Evolutionary conservation across 1,284 basidiomycete species (phyloP).

Genomic region (Quambalaria eucalypti): DNA sequence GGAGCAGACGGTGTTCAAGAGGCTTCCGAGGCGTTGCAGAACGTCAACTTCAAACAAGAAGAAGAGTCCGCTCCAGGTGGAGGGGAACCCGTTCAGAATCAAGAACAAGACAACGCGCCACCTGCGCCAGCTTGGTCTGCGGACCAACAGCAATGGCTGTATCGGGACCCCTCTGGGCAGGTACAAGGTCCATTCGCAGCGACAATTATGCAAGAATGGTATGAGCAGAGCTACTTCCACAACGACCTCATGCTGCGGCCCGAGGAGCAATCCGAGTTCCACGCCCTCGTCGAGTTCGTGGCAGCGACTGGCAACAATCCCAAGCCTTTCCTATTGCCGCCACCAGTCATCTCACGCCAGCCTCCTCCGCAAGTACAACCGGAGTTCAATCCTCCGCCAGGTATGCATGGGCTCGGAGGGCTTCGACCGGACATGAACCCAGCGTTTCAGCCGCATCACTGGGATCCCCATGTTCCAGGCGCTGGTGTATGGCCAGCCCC

Average conservation of each 20-base stretch:
- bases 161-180: conserved; percentile 78
- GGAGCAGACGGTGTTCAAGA: not conserved
- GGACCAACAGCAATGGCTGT: conserved; percentile 74
- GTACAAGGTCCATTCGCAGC: conserved; percentile 91
- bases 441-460: not conserved
- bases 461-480: too few species aligned
- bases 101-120: not conserved
- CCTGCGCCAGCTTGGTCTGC: conserved; percentile 45
- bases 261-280: conserved; percentile 48
- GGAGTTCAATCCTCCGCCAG: too few species aligned
- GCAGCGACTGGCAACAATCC: conserved; percentile 38
- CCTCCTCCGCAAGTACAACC: not conserved
- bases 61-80: not conserved
- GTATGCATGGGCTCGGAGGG: too few species aligned
- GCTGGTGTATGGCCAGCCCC: not conserved
- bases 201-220: conserved; percentile 92
- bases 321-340: conserved; percentile 46
- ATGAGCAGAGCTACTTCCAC: conserved; percentile 81
- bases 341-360: conserved; percentile 1
- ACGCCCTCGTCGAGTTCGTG: conserved; percentile 46
- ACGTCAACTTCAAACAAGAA: not conserved
- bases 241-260: conserved; percentile 75
- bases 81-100: not conserved
- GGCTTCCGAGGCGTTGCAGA: not conserved
- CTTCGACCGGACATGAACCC: too few species aligned